These are phyloP conservation scores for Cryptosporidium ubiquitum DNA, from an alignment of 169 alveolate genomes.

Conservation along the genomic window DNA sequence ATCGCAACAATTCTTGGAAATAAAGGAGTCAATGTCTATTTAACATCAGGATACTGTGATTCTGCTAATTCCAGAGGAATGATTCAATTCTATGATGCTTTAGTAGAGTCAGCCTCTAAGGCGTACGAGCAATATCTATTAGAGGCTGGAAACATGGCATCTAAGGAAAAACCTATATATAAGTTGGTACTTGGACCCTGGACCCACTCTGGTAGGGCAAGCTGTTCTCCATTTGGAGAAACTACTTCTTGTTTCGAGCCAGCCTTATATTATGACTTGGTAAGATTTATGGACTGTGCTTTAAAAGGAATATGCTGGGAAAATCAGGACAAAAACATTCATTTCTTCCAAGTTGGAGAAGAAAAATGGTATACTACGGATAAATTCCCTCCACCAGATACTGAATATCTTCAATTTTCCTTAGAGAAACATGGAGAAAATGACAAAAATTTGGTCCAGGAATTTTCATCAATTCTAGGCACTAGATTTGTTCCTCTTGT, in stretches of 20 bases:
- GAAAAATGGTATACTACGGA: constrained; percentile 77
- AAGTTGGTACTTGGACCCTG: constrained; percentile 78
- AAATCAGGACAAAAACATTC: constrained; percentile 75
- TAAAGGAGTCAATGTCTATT: constrained; percentile 76
- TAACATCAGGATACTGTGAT: constrained; percentile 78
- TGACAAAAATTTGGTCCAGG: constrained; percentile 55
- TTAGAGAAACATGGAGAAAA: constrained; percentile 45
- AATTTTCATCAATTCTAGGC: constrained; percentile 24
- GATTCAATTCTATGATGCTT: constrained; percentile 70
- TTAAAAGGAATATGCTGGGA: constrained; percentile 79
- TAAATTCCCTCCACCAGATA: constrained; percentile 74
- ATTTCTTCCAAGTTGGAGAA: constrained; percentile 79
- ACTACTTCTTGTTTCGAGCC: constrained; percentile 76
- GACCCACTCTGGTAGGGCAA: constrained; percentile 80
- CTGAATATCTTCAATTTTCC: constrained; percentile 64
- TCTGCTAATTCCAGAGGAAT: constrained; percentile 79
- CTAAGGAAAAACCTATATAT: constrained; percentile 52
- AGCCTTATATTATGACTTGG: constrained; percentile 74
- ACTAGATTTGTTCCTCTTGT: constrained; percentile 42
- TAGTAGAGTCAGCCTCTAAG: constrained; percentile 54
- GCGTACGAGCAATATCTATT: constrained; percentile 28
- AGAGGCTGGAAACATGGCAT: constrained; percentile 38
- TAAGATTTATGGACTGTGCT: constrained; percentile 79
- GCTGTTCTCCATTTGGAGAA: constrained; percentile 78
- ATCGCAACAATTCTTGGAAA: constrained; percentile 72